A percentile compares a stretch with the other conserved stretches of the same genome.
Evolutionary conservation across 495 filamentous ascomycete species (phyloP).

Genomic region (Parathielavia hyrcaniae): DNA sequence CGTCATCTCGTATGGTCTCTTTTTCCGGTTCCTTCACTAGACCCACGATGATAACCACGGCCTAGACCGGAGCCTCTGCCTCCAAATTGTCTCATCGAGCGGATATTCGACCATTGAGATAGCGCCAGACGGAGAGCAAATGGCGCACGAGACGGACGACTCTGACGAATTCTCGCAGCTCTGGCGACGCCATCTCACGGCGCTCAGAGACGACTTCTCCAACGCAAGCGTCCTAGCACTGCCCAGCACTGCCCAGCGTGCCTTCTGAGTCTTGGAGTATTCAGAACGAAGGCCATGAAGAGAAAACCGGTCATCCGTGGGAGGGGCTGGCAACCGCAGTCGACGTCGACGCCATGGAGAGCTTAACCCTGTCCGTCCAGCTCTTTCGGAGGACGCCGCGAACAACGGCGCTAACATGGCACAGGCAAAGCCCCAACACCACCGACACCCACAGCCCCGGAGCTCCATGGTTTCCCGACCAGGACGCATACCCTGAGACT

Average conservation of each 20-base stretch:
- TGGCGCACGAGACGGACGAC: slow-evolving; percentile 10
- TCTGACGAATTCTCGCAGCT: slow-evolving; percentile 19
- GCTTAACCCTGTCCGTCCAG: slow-evolving; percentile 12
- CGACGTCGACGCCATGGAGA: slow-evolving; percentile 26
- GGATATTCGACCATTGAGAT: background rate
- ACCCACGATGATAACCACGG: no score
- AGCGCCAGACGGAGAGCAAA: background rate
- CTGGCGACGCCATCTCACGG: slow-evolving; percentile 21
- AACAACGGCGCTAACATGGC: background rate
- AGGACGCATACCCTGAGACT: slow-evolving; percentile 21
- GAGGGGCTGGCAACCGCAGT: slow-evolving; percentile 25
- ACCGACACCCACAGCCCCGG: slow-evolving; percentile 18
- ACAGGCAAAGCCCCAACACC: slow-evolving; percentile 15
- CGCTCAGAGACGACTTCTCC: slow-evolving; percentile 16
- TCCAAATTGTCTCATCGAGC: background rate
- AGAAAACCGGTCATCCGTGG: background rate
- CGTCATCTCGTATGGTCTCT: no score
- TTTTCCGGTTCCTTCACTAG: no score
- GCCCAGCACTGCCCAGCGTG: slow-evolving; percentile 13
- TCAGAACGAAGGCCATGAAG: background rate
- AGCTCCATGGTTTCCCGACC: slow-evolving; percentile 22
- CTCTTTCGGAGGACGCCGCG: background rate
- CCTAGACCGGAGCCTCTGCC: no score
- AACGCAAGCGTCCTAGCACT: slow-evolving; percentile 14
- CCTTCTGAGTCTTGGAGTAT: slow-evolving; percentile 1